Evolutionary conservation across 1,284 basidiomycete species (phyloP).

Genomic region (Fomitopsis betulina): DNA sequence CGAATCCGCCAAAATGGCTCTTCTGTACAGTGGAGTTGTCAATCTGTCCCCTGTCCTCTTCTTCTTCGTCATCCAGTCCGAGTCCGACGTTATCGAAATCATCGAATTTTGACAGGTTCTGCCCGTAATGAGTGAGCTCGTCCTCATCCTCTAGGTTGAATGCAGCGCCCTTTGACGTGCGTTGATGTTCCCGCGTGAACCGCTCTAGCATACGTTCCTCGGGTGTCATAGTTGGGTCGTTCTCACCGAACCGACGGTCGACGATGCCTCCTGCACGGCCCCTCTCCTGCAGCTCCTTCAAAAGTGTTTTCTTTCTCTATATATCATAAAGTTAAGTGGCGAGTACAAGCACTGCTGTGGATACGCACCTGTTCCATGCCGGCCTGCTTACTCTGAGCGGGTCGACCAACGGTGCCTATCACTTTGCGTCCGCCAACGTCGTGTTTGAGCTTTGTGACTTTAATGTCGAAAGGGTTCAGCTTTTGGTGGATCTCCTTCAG

Average conservation of each 20-base stretch:
- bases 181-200: conserved; percentile 87
- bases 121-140: conserved; percentile 92
- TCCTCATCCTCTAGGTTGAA: conserved; percentile 94
- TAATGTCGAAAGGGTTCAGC: conserved; percentile 92
- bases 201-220: conserved; percentile 98
- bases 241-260: conserved; percentile 96
- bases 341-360: conserved; percentile 1
- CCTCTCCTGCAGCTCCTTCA: conserved; percentile 83
- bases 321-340: background rate
- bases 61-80: conserved; percentile 67
- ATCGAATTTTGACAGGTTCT: conserved; percentile 79
- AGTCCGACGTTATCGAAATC: conserved; percentile 84
- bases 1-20: conserved; percentile 86
- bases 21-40: conserved; percentile 59
- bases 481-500: conserved; percentile 81
- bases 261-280: conserved; percentile 84
- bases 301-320: conserved; percentile 80
- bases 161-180: conserved; percentile 70
- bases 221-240: conserved; percentile 83
- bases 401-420: conserved; percentile 80
- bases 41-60: conserved; percentile 60
- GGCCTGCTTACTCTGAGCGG: conserved; percentile 83
- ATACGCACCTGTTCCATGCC: conserved; percentile 82
- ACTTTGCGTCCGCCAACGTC: conserved; percentile 86
- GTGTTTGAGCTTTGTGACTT: conserved; percentile 89